Evolutionary conservation across 169 alveolate genomes (phyloP), one percentile per base, ranked within the genome.

Genomic region (Besnoitia besnoiti): DNA sequence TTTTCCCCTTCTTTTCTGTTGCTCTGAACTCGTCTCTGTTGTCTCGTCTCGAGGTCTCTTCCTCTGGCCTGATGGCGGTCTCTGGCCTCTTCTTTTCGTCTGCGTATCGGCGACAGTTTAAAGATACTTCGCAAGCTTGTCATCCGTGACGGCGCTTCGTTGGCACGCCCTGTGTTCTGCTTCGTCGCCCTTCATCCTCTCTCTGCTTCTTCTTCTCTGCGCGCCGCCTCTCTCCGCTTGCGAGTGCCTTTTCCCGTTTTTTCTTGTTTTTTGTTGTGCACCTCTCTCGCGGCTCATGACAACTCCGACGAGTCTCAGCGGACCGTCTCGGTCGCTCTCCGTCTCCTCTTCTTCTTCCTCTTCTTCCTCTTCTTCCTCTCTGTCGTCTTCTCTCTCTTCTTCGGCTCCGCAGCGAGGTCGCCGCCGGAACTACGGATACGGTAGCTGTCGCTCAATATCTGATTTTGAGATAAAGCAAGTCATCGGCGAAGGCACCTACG

Each of bases 401-500:
- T 21, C n/a, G 19, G 35, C 7, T 51, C 33, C 10, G 35, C 59
- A 10, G 4, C 8, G 12, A 27, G 87, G 1, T 42, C 40, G 8
- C 1, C 24, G 47, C 12, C 82, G n/a, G 46, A 73, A n/a, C 39
- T 7, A 8, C 14, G 19, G 2, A 1, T 77, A 77, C 39, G 91
- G 91, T 14, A 39, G 84, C 27, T 87, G 91, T 39, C 55, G 91
- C 0, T 87, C 91, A 24, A n/a, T 87, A 46, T 42, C 51, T 0
- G 91, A 87, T n/a, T 87, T 87, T 39, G 91, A 87, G 61, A 40
- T 87, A 7, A 59, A 51, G 19, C 85, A 67, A 62, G 46, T 67
- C 67, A 87, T 87, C 33, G 91, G 91, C 1, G 91, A 87, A 62
- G 91, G 91, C 62, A 87, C 91, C 16, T 87, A 87, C 91, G 91